These are phyloP conservation scores for Gaertneriomyces sp. DNA, from an alignment of 192 early-diverging fungal species.

Conservation along the genomic window DNA sequence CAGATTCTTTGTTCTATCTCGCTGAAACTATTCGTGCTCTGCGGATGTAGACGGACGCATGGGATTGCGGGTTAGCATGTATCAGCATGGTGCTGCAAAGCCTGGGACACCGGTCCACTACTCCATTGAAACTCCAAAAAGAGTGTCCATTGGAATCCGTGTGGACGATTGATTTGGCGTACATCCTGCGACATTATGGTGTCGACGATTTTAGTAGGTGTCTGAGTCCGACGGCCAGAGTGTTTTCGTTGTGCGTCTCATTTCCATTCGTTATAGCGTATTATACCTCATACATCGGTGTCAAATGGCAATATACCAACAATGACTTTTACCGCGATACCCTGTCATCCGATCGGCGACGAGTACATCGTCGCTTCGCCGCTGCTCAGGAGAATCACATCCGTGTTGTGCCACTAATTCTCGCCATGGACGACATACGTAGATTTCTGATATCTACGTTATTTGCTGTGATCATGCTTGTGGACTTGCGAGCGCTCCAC, in stretches of 20 bases:
- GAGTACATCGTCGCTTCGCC: conserved; percentile 75
- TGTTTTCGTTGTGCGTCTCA: neutral
- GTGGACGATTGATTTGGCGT: conserved; percentile 90
- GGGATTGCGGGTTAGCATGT: conserved; percentile 90
- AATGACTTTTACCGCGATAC: conserved; percentile 69
- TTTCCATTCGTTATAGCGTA: conserved; percentile 48
- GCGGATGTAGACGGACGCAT: conserved; percentile 30
- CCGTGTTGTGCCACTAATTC: conserved; percentile 68
- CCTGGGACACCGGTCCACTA: conserved; percentile 7
- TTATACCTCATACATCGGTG: conserved; percentile 83
- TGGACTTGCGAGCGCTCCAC: conserved; percentile 57
- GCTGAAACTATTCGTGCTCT: neutral
- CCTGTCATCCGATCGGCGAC: conserved; percentile 64
- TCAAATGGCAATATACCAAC: conserved; percentile 67
- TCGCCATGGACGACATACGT: conserved; percentile 78
- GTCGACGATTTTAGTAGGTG: conserved; percentile 72
- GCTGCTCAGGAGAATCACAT: conserved; percentile 64
- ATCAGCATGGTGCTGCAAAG: conserved; percentile 72
- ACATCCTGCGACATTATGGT: conserved; percentile 66
- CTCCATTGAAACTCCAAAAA: conserved; percentile 5
- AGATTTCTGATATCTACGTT: conserved; percentile 72
- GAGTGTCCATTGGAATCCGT: conserved; percentile 55
- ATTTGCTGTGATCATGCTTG: conserved; percentile 75
- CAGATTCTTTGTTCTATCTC: neutral
- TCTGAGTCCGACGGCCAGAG: neutral